phyloP scores from a whole-genome alignment of 345 rosid species.

The Rhizophora mangle region DNA sequence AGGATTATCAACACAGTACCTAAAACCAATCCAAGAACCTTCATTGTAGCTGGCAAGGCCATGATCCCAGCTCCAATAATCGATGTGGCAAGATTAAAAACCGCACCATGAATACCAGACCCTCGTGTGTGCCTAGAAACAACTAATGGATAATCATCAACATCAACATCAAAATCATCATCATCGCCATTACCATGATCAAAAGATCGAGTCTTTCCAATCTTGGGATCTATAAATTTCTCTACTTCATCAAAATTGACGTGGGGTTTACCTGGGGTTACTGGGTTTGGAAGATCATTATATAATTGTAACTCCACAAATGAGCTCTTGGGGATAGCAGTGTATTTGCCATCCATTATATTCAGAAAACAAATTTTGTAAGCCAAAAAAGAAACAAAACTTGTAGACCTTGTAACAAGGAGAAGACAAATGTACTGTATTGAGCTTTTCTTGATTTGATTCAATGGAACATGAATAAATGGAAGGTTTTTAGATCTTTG shows the following conservation, averaged over 20 bases:
- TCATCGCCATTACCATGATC: conserved; percentile 16
- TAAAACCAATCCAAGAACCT: conserved; percentile 73
- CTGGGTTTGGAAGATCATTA: conserved; percentile 10
- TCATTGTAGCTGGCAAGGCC: conserved; percentile 98
- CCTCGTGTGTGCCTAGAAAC: conserved; percentile 31
- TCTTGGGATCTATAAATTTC: conserved; percentile 27
- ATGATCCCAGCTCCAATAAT: conserved; percentile 96
- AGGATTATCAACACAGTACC: conserved; percentile 65
- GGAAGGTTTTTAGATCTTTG: too few species aligned
- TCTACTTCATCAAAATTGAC: conserved; percentile 38
- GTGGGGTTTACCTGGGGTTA: conserved; percentile 31
- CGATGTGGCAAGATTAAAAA: conserved; percentile 83
- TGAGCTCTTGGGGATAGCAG: too few species aligned
- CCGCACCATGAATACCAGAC: conserved; percentile 75
- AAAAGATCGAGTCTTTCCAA: conserved; percentile 12
- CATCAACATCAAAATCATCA: conserved; percentile 35
- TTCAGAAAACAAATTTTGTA: too few species aligned
- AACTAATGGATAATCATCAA: conserved; percentile 37
- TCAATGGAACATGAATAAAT: too few species aligned
- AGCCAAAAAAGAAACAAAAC: too few species aligned
- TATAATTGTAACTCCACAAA: too few species aligned
- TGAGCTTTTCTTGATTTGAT: too few species aligned
- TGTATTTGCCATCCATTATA: too few species aligned
- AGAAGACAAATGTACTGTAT: too few species aligned
- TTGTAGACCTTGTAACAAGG: too few species aligned